These are phyloP conservation scores for Scopulariopsis brevicaulis DNA, from an alignment of 2,329 filamentous ascomycete species.

Conservation along the genomic window DNA sequence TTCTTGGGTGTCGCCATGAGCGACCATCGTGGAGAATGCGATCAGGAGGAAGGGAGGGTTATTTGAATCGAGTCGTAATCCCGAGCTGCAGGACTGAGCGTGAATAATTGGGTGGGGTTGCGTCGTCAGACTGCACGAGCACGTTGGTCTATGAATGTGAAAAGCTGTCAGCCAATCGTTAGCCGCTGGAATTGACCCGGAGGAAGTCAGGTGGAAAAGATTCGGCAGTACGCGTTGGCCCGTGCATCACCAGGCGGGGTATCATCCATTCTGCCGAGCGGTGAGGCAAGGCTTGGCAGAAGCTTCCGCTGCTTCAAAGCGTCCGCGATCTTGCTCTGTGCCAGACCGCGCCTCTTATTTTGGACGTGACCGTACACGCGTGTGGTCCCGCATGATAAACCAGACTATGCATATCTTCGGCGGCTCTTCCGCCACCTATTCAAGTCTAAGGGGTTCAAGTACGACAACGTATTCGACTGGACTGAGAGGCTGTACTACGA, in stretches of 20 bases:
- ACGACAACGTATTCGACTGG: slow-evolving; percentile 73
- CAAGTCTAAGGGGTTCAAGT: slow-evolving; percentile 60
- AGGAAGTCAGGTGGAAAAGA: background rate
- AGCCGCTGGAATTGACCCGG: background rate
- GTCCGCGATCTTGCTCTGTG: background rate
- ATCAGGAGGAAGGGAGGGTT: background rate
- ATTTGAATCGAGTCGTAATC: background rate
- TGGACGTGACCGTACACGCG: background rate
- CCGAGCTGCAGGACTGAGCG: background rate
- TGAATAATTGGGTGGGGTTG: background rate
- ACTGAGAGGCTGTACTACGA: slow-evolving; percentile 26
- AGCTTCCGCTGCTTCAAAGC: background rate
- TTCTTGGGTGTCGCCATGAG: background rate
- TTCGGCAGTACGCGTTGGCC: background rate
- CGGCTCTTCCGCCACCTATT: slow-evolving; percentile 68
- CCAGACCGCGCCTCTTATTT: background rate
- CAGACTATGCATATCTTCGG: slow-evolving; percentile 55
- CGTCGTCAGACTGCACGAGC: background rate
- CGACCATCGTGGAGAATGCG: background rate
- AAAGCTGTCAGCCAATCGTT: background rate
- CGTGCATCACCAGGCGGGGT: background rate
- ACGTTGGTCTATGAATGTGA: background rate
- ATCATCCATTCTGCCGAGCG: background rate
- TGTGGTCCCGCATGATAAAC: background rate
- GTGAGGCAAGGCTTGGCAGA: background rate